Evolutionary conservation across 805 yeast genomes (phyloP), one percentile per base, ranked within the genome.

Genomic region (Candida parachauliodes): DNA sequence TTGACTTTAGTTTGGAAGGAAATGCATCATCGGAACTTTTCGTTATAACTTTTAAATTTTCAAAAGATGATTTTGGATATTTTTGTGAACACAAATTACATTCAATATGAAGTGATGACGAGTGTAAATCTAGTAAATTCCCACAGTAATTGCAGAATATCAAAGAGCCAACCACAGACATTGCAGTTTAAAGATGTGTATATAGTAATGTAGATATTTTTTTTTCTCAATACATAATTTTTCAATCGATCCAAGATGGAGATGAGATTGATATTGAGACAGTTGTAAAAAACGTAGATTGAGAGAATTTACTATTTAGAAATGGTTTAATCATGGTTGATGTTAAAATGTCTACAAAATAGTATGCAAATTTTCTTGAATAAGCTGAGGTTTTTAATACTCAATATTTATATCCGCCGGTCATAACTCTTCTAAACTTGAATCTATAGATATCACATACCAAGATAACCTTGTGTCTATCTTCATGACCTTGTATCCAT

Each of bases 101-200:
- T 37, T 70, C 71, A 41, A 86, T 60, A 26, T 66, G 56, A 16
- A 71, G 51, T 36, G 70, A 63, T 23, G 79, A 64, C 21, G 59
- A 54, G 21, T 77, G 77, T 8, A 88, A 72, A 57, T 87, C 95
- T 42, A 93, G 69, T 39, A 93, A 70, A 53, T 84, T 87, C 50
- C 99, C 99, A 62, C 99, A 93, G 49, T 81, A 86, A 8, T 81
- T 73, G 60, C 99, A 93, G 63, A 93, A 93, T 42, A 93, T 91
- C 52, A 93, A 76, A 34, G 96, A 85, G 11, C 98, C 99, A 28
- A 93, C 96, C 12, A 80, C 95, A 41, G 96, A 87, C 98, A 93
- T 91, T 23, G 23, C 31, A n/a, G n/a, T n/a, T n/a, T n/a, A n/a
- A n/a, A n/a, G n/a, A n/a, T n/a, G n/a, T n/a, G n/a, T n/a, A n/a